Evolutionary conservation across 2,329 filamentous ascomycete genomes (phyloP), one percentile per base, ranked within the genome.

Genomic region (Neofusicoccum parvum): DNA sequence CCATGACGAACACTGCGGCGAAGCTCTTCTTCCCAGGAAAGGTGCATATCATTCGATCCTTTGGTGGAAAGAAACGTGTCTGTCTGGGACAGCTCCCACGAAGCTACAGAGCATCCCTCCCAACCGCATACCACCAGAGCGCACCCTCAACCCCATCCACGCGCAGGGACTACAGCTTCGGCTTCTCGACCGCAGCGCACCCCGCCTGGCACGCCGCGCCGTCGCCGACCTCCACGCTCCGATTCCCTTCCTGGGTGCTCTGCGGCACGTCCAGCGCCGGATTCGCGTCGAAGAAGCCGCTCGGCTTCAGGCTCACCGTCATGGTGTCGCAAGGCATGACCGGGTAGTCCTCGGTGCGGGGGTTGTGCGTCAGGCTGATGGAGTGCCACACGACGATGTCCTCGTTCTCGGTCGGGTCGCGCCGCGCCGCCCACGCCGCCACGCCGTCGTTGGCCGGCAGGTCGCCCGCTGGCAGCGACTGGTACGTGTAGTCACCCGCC

Each of bases 341-440:
- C 1, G 73, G 72, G 65, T 70, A 75, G 32, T 75, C 73, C 49
- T 75, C 73, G 11, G 72, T 69, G 1, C 80, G 75, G 10, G 79
- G 79, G 45, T 81, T 81, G 64, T 81, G 80, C 4, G 79, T 81
- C 58, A 80, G 78, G 15, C 80, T 79, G 66, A 81, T 80, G 3
- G 77, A 76, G 56, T 76, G 79, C 79, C 79, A 81, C 32, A 82
- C 72, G 12, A 81, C 79, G 5, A 81, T 76, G 67, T 81, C 79
- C 5, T 78, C 74, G 65, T 32, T 34, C 3, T 60, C 43, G 4
- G 43, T 20, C 2, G 27, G 10, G 3, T 67, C 65, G 6, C 39
- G 14, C 7, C 66, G 4, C 15, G 56, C 34, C 4, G 58, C 64
- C 51, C 67, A 69, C 3, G 69, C 69, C 3, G 66, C 68, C 32